These are phyloP conservation scores for Mucor mucedo DNA, from an alignment of 371 early-diverging fungal species.

Conservation along the genomic window DNA sequence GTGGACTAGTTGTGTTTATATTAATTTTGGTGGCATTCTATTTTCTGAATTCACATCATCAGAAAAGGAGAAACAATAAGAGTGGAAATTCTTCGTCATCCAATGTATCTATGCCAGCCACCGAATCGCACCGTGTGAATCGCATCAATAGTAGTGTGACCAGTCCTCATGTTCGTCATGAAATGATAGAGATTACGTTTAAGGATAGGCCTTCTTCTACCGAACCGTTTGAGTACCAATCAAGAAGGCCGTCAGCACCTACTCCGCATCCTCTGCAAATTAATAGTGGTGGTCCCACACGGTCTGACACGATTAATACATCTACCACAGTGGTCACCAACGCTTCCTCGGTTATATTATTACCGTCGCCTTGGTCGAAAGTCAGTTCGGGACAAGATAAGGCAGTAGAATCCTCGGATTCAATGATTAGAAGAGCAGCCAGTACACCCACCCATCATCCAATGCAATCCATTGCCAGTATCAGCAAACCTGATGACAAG, in stretches of 20 bases:
- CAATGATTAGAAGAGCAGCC: slow-evolving; percentile 17
- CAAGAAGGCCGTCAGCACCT: slow-evolving; percentile 6
- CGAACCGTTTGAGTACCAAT: slow-evolving; percentile 15
- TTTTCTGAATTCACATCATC: slow-evolving; percentile 35
- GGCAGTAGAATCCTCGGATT: slow-evolving; percentile 1
- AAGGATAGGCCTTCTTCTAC: slow-evolving; percentile 11
- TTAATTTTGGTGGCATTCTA: slow-evolving; percentile 41
- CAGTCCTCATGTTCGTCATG: not conserved
- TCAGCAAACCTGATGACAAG: slow-evolving; percentile 27
- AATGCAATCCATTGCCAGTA: slow-evolving; percentile 16
- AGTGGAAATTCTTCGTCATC: slow-evolving; percentile 2
- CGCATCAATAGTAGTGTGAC: not conserved
- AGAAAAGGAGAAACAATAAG: slow-evolving; percentile 9
- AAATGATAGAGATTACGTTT: slow-evolving; percentile 10
- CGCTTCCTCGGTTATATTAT: slow-evolving; percentile 9
- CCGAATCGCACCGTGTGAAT: not conserved
- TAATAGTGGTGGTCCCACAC: slow-evolving; percentile 7
- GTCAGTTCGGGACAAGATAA: not conserved
- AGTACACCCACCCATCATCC: slow-evolving; percentile 22
- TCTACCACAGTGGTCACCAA: slow-evolving; percentile 7
- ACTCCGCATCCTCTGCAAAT: slow-evolving; percentile 15
- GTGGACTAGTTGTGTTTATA: slow-evolving; percentile 41
- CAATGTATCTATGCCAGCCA: not conserved
- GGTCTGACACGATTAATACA: slow-evolving; percentile 24
- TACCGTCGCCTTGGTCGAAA: slow-evolving; percentile 29